These are phyloP conservation scores for Prunella vulgaris DNA, from an alignment of 257 asterid species.

Conservation along the genomic window DNA sequence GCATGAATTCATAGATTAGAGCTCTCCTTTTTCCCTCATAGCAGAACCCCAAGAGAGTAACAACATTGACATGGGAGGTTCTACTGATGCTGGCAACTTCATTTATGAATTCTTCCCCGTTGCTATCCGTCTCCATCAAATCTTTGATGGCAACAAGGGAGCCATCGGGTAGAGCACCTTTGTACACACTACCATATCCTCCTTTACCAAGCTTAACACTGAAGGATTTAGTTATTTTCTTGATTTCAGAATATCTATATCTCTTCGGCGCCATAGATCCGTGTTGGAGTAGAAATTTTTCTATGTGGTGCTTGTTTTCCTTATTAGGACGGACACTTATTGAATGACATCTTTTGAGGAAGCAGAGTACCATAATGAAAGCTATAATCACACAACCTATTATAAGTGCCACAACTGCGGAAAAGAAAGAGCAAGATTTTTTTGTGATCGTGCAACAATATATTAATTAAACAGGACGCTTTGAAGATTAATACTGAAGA, in stretches of 20 bases:
- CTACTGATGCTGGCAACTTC: slow-evolving; percentile 6
- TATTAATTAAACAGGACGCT: not conserved
- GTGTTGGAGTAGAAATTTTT: slow-evolving; percentile 26
- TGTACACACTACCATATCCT: slow-evolving; percentile 19
- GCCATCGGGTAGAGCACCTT: not conserved
- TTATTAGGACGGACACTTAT: not conserved
- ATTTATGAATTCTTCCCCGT: slow-evolving; percentile 16
- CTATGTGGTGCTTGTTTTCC: not conserved
- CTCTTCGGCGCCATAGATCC: slow-evolving; percentile 34
- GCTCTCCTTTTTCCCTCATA: not conserved
- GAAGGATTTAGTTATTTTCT: slow-evolving; percentile 33
- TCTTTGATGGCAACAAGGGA: not conserved
- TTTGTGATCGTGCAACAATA: no score
- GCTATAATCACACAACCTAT: not conserved
- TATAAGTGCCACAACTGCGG: not conserved
- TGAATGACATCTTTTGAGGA: slow-evolving; percentile 3
- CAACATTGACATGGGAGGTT: slow-evolving; percentile 17
- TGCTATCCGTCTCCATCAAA: not conserved
- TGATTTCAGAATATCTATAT: slow-evolving; percentile 26
- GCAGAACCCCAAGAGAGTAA: slow-evolving; percentile 16
- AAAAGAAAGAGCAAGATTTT: no score
- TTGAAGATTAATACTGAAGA: not conserved
- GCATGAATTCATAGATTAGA: slow-evolving; percentile 16
- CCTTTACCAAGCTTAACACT: slow-evolving; percentile 34
- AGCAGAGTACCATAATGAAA: not conserved